Percentiles rank a stretch among this genome's conserved stretches.
phyloP scores from a whole-genome alignment of 306 rosid species.

The Quercus gilva region DNA sequence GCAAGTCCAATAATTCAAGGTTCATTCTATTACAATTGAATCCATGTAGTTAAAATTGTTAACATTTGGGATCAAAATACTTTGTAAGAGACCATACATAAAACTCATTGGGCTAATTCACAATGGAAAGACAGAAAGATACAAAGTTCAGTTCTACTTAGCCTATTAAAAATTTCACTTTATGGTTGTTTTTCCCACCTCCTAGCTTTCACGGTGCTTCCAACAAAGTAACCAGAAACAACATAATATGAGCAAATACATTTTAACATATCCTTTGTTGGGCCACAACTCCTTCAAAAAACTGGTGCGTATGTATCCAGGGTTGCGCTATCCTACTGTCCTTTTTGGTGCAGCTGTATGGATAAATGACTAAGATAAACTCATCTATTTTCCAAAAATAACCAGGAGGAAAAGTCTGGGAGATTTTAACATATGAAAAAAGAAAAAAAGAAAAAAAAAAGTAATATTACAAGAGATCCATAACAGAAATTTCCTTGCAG shows the following conservation, averaged over 20 bases:
- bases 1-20: background rate
- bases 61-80: background rate
- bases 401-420: background rate
- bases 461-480: too few relatives aligned
- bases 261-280: constrained; percentile 46
- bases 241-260: constrained; percentile 7
- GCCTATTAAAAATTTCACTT: too few relatives aligned
- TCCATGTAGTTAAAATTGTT: background rate
- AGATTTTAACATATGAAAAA: background rate
- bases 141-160: too few relatives aligned
- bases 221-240: background rate
- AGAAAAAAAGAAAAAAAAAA: too few relatives aligned
- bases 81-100: background rate
- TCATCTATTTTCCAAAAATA: background rate
- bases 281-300: constrained; percentile 93
- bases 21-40: background rate
- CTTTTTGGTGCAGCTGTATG: constrained; percentile 85
- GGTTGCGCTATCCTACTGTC: constrained; percentile 94
- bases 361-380: constrained; percentile 8
- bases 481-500: too few relatives aligned
- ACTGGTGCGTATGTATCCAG: constrained; percentile 84
- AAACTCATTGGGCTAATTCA: too few relatives aligned
- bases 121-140: too few relatives aligned
- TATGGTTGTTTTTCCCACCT: too few relatives aligned
- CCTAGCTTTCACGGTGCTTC: background rate